Evolutionary conservation across 345 rosid species (phyloP), one percentile per base, ranked within the genome.

Genomic region (Noccaea caerulescens): DNA sequence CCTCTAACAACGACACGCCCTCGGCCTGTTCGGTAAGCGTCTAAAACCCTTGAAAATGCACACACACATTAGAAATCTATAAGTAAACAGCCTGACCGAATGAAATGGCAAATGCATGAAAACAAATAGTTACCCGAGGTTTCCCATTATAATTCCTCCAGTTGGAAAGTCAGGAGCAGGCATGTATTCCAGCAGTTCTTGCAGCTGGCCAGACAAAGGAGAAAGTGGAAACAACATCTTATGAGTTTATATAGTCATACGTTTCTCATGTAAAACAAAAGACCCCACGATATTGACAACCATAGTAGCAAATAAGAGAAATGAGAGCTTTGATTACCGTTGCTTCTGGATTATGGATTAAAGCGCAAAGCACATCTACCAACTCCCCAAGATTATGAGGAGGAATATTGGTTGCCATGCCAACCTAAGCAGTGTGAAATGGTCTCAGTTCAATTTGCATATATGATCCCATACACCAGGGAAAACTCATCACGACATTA

Each of bases 161-260:
- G 98, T 93, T 45, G 98, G 98, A 76, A 93, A 93, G 82, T 93
- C 98, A 20, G 98, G 98, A 39, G 95, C 98, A 69, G 98, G 98
- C 98, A 93, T 93, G 85, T 93, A 89, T 75, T 93, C 98, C 82
- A 91, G 77, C 78, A 93, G 75, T 76, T 93, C 98, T 89, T 91
- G 98, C 82, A 93, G 76, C 98, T 93, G 79, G 41, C 25, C 74
- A 53, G 72, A 69, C n/a, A 59, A 42, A 58, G 70, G 55, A 61
- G 27, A 69, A 80, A 32, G 46, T 73, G 46, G 74, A 57, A 79
- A 69, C 59, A 60, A 4, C 23, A 50, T 44, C 33, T 11, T 46
- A 39, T 67, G 13, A 74, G 54, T 59, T 20, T 20, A 18, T 16
- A 36, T 37, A 37, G 25, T 5, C 45, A 37, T 20, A 20, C 23